A percentile compares a stretch with the other conserved stretches of the same genome.
Evolutionary conservation across 768 basidiomycete genomes (phyloP).

Genomic region (Auricularia sp.): DNA sequence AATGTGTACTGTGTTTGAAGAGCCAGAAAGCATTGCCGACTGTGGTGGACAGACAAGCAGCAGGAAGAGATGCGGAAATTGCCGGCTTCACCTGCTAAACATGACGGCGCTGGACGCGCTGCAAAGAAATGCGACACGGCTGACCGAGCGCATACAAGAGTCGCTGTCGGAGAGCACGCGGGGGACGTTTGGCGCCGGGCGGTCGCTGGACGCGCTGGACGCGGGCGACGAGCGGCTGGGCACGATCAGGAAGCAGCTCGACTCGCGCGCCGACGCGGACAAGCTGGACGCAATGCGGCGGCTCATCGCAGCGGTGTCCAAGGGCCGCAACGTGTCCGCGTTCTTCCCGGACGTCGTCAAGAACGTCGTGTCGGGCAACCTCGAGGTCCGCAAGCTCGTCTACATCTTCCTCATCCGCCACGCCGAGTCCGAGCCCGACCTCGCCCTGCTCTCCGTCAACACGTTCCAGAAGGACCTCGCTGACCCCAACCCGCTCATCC

Average conservation of each 20-base stretch:
- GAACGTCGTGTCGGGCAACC: constrained; percentile 85
- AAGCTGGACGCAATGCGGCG: constrained; percentile 93
- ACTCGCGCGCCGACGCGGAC: constrained; percentile 80
- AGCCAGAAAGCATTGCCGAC: too few relatives aligned
- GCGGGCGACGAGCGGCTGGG: constrained; percentile 69
- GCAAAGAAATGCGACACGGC: constrained; percentile 74
- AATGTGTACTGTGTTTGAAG: too few relatives aligned
- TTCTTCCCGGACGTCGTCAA: constrained; percentile 97
- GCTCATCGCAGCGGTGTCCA: constrained; percentile 90
- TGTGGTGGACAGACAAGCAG: too few relatives aligned
- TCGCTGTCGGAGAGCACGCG: constrained; percentile 73
- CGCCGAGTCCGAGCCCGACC: constrained; percentile 87
- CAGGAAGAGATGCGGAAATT: too few relatives aligned
- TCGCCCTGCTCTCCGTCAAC: constrained; percentile 92
- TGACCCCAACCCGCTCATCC: constrained; percentile 86
- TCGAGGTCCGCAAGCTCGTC: constrained; percentile 93
- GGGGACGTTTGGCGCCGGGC: constrained; percentile 2
- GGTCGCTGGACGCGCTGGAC: constrained; percentile 54
- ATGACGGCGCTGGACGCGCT: constrained; percentile 23
- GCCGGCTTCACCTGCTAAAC: neutral
- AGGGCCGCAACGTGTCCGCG: constrained; percentile 80
- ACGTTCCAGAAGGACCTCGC: constrained; percentile 95
- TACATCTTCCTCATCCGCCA: constrained; percentile 96
- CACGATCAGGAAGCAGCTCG: constrained; percentile 78
- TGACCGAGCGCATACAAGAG: constrained; percentile 77